Base-by-base conservation (phyloP, 306 rosid species). In the Carpinus fangiana region DNA sequence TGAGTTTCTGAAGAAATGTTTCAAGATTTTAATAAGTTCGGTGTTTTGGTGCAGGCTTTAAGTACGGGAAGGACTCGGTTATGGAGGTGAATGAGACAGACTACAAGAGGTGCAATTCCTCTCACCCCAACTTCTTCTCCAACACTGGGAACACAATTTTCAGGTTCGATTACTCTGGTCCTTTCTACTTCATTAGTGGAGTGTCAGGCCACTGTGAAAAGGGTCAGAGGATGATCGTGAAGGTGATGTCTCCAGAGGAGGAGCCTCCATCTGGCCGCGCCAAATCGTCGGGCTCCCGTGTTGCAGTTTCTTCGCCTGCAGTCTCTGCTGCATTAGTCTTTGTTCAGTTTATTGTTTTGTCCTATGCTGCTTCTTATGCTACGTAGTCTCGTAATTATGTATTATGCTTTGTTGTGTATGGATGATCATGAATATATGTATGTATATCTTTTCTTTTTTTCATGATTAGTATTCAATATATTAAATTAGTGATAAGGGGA, bases 121-220 rank as follows among this genome's bases (percentile, higher is more conserved):
- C 91, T n/a, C 93, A 80, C 52, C 98, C 98, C 7, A 82, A 23
- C 14, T 89, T 85, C 87, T 92, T 89, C 86, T 91, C 92, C 52
- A 89, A 89, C 89, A 81, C 61, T 26, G 97, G 97, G 1, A 74
- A 89, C 84, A 83, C 86, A 0, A 72, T 87, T 47, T 88, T 87
- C 83, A 82, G 10, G 72, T 62, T 94, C 8, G 55, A 69, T 0
- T 93, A 82, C 52, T 70, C 93, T 2, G 91, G 96, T 4, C 80
- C 90, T 2, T 94, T 87, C 88, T 92, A 87, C 88, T 94, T 92
- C 91, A 92, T 94, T 11, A 94, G 98, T 31, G 97, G 97, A 12
- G 91, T 87, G 0, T 66, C 86, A 8, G 94, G 95, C 9, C 98
- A 94, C 80, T 92, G 98, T 59, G 80, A 84, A 31, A 88, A 61